phyloP scores from a whole-genome alignment of 2,329 filamentous ascomycete genomes.

The Didymella pomorum region DNA sequence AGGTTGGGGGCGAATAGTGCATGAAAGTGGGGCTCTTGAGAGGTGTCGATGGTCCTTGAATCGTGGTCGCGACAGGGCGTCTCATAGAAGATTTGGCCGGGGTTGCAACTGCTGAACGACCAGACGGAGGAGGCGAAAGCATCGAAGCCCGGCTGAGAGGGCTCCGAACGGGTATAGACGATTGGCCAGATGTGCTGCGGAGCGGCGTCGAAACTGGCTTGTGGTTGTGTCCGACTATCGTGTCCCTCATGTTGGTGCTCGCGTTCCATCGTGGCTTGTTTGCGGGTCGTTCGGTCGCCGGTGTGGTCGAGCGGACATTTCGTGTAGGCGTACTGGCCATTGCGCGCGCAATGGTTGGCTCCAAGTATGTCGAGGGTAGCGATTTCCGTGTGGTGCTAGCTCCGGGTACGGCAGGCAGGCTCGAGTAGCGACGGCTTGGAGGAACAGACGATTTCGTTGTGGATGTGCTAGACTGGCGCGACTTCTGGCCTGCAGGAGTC shows the following conservation, averaged over 20 bases:
- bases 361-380: constrained; percentile 24
- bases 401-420: constrained; percentile 51
- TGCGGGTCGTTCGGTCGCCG: constrained; percentile 37
- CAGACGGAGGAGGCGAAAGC: constrained; percentile 34
- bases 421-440: constrained; percentile 58
- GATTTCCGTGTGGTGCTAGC: constrained; percentile 35
- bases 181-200: constrained; percentile 42
- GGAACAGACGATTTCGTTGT: constrained; percentile 52
- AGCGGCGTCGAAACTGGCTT: constrained; percentile 48
- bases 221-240: constrained; percentile 50
- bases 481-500: constrained; percentile 58
- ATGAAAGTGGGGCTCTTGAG: constrained; percentile 31
- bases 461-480: constrained; percentile 57
- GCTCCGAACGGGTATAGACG: constrained; percentile 48
- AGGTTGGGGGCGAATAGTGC: constrained; percentile 27
- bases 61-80: constrained; percentile 41
- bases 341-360: constrained; percentile 37
- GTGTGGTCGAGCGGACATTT: constrained; percentile 33
- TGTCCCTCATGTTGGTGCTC: constrained; percentile 50
- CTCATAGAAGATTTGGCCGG: constrained; percentile 37
- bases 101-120: constrained; percentile 38
- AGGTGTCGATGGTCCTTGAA: constrained; percentile 43
- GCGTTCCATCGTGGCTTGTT: constrained; percentile 52
- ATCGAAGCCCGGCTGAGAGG: constrained; percentile 41
- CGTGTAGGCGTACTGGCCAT: constrained; percentile 39